Evolutionary conservation across 345 rosid species (phyloP), one percentile per base, ranked within the genome.

Genomic region (Laguncularia racemosa): DNA sequence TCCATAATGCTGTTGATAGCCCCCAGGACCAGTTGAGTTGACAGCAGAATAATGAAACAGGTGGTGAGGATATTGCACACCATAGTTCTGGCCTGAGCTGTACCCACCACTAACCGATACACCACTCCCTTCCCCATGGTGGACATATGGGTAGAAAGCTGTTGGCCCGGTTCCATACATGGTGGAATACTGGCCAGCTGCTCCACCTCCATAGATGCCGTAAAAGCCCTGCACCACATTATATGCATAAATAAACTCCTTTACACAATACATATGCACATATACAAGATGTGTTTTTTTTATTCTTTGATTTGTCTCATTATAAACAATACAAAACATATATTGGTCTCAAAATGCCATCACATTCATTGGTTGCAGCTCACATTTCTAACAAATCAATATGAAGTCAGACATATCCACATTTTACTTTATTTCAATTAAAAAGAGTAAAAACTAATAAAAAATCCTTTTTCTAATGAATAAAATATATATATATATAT

Each of bases 211-310:
- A 63, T 92, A 92, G 20, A 84, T 75, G 56, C 68, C 75, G 60
- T 92, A 92, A 76, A 84, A 92, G 85, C 84, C 83, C 98, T 92
- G 83, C 12, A n/a, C n/a, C n/a, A n/a, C n/a, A n/a, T n/a, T n/a
- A n/a, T n/a, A n/a, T n/a, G n/a, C 28, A 23, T 23, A 6, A 23
- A 23, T 23, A 2, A 23, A 23, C 28, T 23, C 5, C 3, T 23
- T 23, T 23, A 2, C 5, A 23, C 3, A 2, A 23, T 23, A 23
- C 28, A 33, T 33, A 33, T 33, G 7, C 40, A 4, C 3, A 2
- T 13, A 46, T 46, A 2, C 2, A 2, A 13, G 2, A 46, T 46
- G 2, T n/a, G n/a, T n/a, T n/a, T n/a, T n/a, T n/a, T n/a, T n/a
- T n/a, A n/a, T n/a, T n/a, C n/a, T n/a, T n/a, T n/a, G n/a, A n/a